Percentiles rank a stretch among this genome's conserved stretches.
These are phyloP conservation scores for Podospora sp. DNA, from an alignment of 495 filamentous ascomycete genomes.

Conservation along the genomic window DNA sequence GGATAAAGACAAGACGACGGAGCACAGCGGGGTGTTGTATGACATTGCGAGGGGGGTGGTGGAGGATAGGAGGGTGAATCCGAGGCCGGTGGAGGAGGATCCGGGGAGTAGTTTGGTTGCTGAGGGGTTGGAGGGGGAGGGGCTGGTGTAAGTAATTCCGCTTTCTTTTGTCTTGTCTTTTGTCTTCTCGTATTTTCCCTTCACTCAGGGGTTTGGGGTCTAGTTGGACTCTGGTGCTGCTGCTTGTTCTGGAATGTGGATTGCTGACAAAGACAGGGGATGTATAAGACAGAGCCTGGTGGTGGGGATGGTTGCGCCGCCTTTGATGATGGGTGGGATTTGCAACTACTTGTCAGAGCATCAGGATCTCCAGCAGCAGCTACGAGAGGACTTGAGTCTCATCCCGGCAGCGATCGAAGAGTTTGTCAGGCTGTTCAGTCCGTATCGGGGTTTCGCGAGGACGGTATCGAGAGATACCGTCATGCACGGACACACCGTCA, in stretches of 20 bases:
- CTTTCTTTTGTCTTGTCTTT: too few species aligned
- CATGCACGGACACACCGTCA: slow-evolving; percentile 19
- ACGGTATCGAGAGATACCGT: slow-evolving; percentile 16
- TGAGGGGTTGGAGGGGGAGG: slow-evolving; percentile 18
- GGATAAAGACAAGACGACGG: slow-evolving; percentile 14
- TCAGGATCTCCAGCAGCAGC: slow-evolving; percentile 20
- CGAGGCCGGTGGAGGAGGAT: slow-evolving; percentile 21
- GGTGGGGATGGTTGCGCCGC: slow-evolving; percentile 23
- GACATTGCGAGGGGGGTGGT: slow-evolving; percentile 19
- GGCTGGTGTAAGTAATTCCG: slow-evolving; percentile 21
- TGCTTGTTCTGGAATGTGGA: too few species aligned
- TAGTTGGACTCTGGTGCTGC: too few species aligned
- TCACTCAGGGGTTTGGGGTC: too few species aligned
- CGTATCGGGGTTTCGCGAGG: slow-evolving; percentile 20
- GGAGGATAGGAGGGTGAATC: slow-evolving; percentile 16
- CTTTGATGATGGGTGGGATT: slow-evolving; percentile 20
- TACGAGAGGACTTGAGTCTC: slow-evolving; percentile 14
- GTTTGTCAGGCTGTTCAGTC: slow-evolving; percentile 22
- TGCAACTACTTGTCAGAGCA: slow-evolving; percentile 20
- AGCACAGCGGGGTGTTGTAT: slow-evolving; percentile 16
- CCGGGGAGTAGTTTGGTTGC: slow-evolving; percentile 18
- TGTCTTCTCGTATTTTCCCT: neutral
- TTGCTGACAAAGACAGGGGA: neutral
- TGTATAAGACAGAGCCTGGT: slow-evolving; percentile 20
- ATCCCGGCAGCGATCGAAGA: slow-evolving; percentile 25